phyloP scores from a whole-genome alignment of 2,329 filamentous ascomycete species.

The Talaromyces sp. region DNA sequence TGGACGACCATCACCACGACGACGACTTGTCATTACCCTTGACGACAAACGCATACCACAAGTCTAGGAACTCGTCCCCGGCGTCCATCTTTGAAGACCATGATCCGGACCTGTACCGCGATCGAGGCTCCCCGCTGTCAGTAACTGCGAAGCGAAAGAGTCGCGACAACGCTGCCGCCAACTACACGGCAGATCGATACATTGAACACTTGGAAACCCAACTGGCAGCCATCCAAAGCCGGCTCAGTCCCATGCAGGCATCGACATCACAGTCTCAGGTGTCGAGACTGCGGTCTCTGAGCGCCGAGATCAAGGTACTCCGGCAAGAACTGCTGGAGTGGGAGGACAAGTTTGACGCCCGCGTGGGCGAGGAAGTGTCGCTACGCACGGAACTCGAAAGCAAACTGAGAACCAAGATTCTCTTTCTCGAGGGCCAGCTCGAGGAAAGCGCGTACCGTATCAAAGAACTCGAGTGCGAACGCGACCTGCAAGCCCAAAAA shows the following conservation, averaged over 20 bases:
- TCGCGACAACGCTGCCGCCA: slow-evolving; percentile 16
- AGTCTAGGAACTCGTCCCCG: neutral
- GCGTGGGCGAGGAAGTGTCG: slow-evolving; percentile 25
- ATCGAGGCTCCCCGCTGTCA: slow-evolving; percentile 15
- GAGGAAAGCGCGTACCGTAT: slow-evolving; percentile 24
- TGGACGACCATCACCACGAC: slow-evolving; percentile 2
- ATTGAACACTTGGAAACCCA: slow-evolving; percentile 46
- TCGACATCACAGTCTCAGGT: slow-evolving; percentile 30
- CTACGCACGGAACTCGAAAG: slow-evolving; percentile 22
- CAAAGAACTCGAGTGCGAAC: slow-evolving; percentile 26
- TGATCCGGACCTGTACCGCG: neutral
- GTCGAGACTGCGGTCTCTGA: slow-evolving; percentile 28
- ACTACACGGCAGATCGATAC: slow-evolving; percentile 39
- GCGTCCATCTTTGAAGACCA: slow-evolving; percentile 6
- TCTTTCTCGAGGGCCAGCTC: slow-evolving; percentile 24
- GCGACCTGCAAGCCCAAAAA: slow-evolving; percentile 25
- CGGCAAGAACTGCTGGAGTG: slow-evolving; percentile 25
- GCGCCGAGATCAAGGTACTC: slow-evolving; percentile 25
- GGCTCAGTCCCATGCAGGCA: slow-evolving; percentile 34
- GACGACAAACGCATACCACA: neutral
- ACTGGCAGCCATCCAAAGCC: slow-evolving; percentile 35
- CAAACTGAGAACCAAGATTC: slow-evolving; percentile 24
- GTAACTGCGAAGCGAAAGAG: slow-evolving; percentile 11
- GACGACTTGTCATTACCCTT: no score
- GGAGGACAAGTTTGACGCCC: slow-evolving; percentile 27